A percentile compares a stretch with the other conserved stretches of the same genome.
These are phyloP conservation scores for Leccinum aurantiacum DNA, from an alignment of 768 basidiomycete species.

Conservation along the genomic window DNA sequence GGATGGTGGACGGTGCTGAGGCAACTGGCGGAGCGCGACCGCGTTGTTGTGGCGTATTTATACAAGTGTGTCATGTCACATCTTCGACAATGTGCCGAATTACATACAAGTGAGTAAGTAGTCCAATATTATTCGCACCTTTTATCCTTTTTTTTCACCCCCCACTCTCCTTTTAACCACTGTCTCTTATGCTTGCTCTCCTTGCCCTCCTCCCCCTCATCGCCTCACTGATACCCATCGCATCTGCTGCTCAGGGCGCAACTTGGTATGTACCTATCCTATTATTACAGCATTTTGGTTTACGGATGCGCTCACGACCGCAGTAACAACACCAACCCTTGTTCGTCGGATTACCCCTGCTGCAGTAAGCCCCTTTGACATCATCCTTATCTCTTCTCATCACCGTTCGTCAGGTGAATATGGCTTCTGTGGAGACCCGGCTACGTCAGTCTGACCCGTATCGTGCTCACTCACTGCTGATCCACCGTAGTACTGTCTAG, in stretches of 20 bases:
- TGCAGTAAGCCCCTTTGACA: constrained; percentile 38
- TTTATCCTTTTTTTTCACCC: not conserved
- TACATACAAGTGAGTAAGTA: not conserved
- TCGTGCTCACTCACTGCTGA: constrained; percentile 8
- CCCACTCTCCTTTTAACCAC: constrained; percentile 18
- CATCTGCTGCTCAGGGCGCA: constrained; percentile 24
- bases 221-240: constrained; percentile 15
- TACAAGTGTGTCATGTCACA: not conserved
- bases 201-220: constrained; percentile 20
- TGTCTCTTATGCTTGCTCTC: constrained; percentile 25
- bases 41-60: constrained; percentile 23
- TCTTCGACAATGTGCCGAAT: not conserved
- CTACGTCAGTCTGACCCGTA: constrained; percentile 29
- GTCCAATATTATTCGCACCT: not conserved
- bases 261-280: constrained; percentile 25
- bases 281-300: not conserved
- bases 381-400: not conserved
- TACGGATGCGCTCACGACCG: not conserved
- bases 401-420: constrained; percentile 41
- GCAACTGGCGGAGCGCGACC: not conserved
- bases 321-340: constrained; percentile 40
- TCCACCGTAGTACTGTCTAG: constrained; percentile 64
- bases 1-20: constrained; percentile 1
- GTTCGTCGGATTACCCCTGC: constrained; percentile 41
- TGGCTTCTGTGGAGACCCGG: constrained; percentile 50